Conservation (phyloP, 169 alveolate genomes). For the Eimeria sp. region DNA sequence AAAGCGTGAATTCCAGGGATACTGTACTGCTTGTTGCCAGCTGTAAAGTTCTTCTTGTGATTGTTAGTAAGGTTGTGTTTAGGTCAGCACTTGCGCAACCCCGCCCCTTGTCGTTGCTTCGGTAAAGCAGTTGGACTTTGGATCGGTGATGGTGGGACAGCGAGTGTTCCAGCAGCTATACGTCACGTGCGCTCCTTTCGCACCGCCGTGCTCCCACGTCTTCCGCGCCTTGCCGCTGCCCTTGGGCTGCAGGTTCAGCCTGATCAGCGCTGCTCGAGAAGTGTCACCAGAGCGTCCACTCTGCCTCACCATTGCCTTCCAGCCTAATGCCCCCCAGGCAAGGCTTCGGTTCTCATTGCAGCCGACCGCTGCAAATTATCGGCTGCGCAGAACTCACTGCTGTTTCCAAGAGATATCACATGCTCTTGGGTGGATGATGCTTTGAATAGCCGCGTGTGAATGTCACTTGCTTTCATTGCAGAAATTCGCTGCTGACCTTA, state of each 20-base stretch:
- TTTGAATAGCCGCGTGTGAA: neutral
- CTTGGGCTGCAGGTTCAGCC: slow-evolving; percentile 66
- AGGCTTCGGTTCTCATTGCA: neutral
- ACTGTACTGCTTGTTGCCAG: slow-evolving; percentile 4
- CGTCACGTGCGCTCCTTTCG: slow-evolving; percentile 20
- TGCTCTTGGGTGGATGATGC: neutral
- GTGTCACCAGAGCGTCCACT: slow-evolving; percentile 64
- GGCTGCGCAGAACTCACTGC: neutral
- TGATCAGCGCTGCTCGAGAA: slow-evolving; percentile 68
- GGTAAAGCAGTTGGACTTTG: slow-evolving; percentile 49
- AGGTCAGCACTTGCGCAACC: slow-evolving; percentile 78
- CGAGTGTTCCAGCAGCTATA: slow-evolving; percentile 20
- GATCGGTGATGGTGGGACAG: slow-evolving; percentile 76
- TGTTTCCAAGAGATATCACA: neutral
- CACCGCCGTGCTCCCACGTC: slow-evolving; percentile 8
- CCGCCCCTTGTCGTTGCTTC: slow-evolving; percentile 74
- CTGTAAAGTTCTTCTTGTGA: neutral
- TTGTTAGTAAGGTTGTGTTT: neutral
- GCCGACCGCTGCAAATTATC: neutral
- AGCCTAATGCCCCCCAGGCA: slow-evolving; percentile 76
- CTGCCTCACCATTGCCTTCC: slow-evolving; percentile 58
- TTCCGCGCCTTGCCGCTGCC: slow-evolving; percentile 65
- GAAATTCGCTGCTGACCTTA: slow-evolving; percentile 42
- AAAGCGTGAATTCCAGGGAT: neutral
- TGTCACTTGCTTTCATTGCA: neutral